Conservation (phyloP, 2,329 filamentous ascomycete species). For the Raffaelea arxii region DNA sequence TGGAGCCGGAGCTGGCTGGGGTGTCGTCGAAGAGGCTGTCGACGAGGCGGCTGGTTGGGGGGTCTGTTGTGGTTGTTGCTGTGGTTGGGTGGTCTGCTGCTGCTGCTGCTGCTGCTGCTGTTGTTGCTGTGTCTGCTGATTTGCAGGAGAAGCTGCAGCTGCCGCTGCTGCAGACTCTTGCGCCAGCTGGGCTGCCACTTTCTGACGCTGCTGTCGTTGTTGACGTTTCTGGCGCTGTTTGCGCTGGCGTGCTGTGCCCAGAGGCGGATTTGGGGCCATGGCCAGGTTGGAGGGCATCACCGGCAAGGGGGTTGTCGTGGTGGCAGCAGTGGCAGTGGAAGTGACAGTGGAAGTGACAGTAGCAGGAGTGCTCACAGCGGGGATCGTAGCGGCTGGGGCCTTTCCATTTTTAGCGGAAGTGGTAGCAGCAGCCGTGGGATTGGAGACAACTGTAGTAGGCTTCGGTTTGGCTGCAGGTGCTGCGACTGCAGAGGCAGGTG, state of each 20-base stretch:
- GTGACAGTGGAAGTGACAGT: background rate
- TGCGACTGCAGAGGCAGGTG: background rate
- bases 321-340: background rate
- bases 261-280: slow-evolving; percentile 4
- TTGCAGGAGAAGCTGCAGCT: background rate
- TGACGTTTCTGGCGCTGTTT: slow-evolving; percentile 14
- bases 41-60: background rate
- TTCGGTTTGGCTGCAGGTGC: background rate
- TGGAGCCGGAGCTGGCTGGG: slow-evolving; percentile 1
- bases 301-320: background rate
- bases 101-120: background rate
- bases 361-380: no score
- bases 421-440: background rate
- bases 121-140: background rate
- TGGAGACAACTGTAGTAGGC: no score
- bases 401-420: background rate
- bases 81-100: background rate
- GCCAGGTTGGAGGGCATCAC: background rate
- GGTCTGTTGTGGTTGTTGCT: background rate
- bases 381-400: no score
- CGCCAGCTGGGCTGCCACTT: slow-evolving; percentile 4
- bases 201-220: slow-evolving; percentile 12
- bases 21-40: background rate
- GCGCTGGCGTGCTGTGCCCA: slow-evolving; percentile 12
- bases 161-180: background rate